Evolutionary conservation across 768 basidiomycete genomes (phyloP).

Genomic region (Trametes gibbosa): DNA sequence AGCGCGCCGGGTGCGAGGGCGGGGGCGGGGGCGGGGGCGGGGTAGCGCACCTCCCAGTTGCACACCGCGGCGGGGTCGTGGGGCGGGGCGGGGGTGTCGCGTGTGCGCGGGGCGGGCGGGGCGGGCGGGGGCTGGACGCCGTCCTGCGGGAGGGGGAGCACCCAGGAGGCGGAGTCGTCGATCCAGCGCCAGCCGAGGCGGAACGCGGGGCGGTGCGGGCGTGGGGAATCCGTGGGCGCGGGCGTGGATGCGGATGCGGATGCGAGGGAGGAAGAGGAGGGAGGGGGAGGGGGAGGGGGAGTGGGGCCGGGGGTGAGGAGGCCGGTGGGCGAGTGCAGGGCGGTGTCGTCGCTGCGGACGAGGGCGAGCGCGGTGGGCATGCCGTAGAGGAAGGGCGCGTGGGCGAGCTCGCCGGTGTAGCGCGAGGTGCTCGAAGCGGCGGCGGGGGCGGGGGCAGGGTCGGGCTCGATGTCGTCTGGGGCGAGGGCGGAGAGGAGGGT

Average conservation of each 20-base stretch:
- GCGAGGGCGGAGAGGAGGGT: conserved; percentile 18
- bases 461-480: not conserved
- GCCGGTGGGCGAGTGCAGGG: not conserved
- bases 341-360: not conserved
- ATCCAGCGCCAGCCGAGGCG: conserved; percentile 15
- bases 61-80: conserved; percentile 16
- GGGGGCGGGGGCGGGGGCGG: not conserved
- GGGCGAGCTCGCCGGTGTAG: not conserved
- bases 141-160: conserved; percentile 11
- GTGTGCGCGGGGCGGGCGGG: not conserved
- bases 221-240: not conserved
- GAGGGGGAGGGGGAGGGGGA: not conserved
- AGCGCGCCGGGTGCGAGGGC: not conserved
- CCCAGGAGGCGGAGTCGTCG: conserved; percentile 14
- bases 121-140: conserved; percentile 6
- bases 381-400: not conserved
- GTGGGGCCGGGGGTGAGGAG: not conserved
- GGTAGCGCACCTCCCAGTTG: conserved; percentile 13
- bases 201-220: conserved; percentile 5
- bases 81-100: conserved; percentile 5
- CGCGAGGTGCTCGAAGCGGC: not conserved
- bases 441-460: not conserved
- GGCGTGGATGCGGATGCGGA: not conserved
- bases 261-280: not conserved
- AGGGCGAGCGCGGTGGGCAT: not conserved